phyloP scores from a whole-genome alignment of 768 basidiomycete genomes.

The Naganishia randhawae region DNA sequence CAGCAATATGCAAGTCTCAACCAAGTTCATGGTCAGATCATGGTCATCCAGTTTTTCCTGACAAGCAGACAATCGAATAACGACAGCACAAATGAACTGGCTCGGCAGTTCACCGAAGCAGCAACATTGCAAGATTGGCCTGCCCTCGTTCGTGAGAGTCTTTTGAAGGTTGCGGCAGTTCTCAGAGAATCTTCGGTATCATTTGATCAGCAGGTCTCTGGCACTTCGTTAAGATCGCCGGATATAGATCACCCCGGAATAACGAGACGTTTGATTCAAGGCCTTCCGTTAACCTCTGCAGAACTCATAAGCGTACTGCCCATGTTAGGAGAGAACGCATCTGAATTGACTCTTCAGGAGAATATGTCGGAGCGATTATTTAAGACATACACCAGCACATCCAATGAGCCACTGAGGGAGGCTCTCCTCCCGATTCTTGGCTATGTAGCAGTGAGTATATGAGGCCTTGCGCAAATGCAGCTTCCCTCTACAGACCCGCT shows the following conservation, averaged over 20 bases:
- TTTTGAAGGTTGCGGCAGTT: not conserved
- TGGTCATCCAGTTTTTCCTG: slow-evolving; percentile 1
- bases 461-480: no score
- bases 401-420: not conserved
- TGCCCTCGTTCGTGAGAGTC: not conserved
- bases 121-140: not conserved
- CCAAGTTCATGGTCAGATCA: slow-evolving; percentile 11
- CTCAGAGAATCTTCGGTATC: not conserved
- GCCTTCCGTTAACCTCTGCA: not conserved
- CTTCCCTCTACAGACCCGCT: not conserved
- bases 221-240: not conserved
- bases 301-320: not conserved
- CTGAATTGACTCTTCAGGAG: not conserved
- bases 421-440: not conserved
- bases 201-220: not conserved
- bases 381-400: not conserved
- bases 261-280: not conserved
- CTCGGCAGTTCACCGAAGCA: not conserved
- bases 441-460: not conserved
- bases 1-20: slow-evolving; percentile 1
- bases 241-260: not conserved
- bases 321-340: no score
- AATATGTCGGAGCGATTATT: not conserved
- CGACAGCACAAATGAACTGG: not conserved
- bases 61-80: not conserved